Evolutionary conservation across 192 early-diverging fungal genomes (phyloP).

Genomic region (Ambispora gerdemannii): DNA sequence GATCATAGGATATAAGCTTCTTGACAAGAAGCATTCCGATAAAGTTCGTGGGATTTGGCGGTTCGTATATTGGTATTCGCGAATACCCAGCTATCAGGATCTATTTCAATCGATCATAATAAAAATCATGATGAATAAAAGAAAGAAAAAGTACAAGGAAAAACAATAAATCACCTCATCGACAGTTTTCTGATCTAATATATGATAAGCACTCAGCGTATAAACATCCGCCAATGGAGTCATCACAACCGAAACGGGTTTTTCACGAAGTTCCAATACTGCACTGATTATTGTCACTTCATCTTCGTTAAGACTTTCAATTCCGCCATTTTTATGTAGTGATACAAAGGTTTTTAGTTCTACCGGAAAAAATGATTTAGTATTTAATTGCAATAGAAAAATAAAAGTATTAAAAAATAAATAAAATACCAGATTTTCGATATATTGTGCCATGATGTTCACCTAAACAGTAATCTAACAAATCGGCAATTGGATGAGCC

Average conservation of each 20-base stretch:
- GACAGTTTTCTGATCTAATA: constrained; percentile 55
- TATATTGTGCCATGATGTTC: constrained; percentile 88
- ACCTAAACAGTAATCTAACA: constrained; percentile 87
- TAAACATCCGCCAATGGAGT: constrained; percentile 68
- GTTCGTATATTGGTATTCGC: constrained; percentile 69
- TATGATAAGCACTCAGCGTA: constrained; percentile 60
- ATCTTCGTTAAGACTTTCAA: constrained; percentile 69
- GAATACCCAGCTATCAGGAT: constrained; percentile 71
- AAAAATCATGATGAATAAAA: constrained; percentile 24
- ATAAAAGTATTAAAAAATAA: neutral
- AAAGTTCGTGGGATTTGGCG: constrained; percentile 56
- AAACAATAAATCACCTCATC: constrained; percentile 37
- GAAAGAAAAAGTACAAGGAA: neutral
- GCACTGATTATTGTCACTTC: constrained; percentile 79
- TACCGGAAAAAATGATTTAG: constrained; percentile 1
- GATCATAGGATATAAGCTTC: constrained; percentile 69
- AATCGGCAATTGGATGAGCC: constrained; percentile 82
- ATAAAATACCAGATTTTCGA: constrained; percentile 54
- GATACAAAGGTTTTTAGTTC: constrained; percentile 78
- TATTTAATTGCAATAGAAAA: neutral
- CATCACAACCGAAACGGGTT: constrained; percentile 65
- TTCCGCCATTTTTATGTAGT: constrained; percentile 64
- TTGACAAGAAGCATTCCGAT: constrained; percentile 80
- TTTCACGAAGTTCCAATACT: constrained; percentile 72
- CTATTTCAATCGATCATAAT: too few species aligned